Base-by-base conservation (phyloP, 2,329 filamentous ascomycete genomes). In the Xylariaceae sp. region DNA sequence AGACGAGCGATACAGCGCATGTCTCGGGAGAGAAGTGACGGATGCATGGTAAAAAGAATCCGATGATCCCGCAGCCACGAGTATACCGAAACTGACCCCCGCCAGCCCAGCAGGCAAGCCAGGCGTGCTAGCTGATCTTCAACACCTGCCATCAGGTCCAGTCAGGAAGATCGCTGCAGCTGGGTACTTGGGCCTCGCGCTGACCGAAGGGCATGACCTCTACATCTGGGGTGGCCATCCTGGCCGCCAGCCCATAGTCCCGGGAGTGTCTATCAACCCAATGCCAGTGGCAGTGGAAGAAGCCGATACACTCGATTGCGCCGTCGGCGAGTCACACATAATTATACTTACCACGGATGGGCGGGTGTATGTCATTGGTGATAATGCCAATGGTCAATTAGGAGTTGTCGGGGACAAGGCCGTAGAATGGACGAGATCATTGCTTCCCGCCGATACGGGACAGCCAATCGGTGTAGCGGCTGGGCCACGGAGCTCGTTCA, bases 191-290 rank as follows among this genome's bases (percentile, higher is more conserved):
- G 56, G 71, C 2, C 74, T 71, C 3, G 77, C 76, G 0, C 45
- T 83, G 27, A 80, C 75, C 0, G 57, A 64, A 9, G 72, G 70
- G 3, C 62, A 68, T 19, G 71, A 75, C 37, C 52, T 80, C 2
- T 83, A 83, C 47, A 50, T 72, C 16, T 83, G 78, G 77, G 78
- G 79, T 19, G 53, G 56, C n/a, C 57, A 60, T 35, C 52, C 56
- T 9, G 56, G 57, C 4, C 49, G 51, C 9, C 46, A 48, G n/a
- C 44, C 53, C 17, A 49, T 67, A 19, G 29, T 58, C 1, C 45
- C 49, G 13, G 50, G 33, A 1, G 32, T 61, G 19, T 52, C 49
- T 16, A 40, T 42, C 30, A 47, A 37, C 16, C 68, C 71, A 2
- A 60, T 52, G 19, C 71, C 70, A 1, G 49, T 68, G 1, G 60